Evolutionary conservation across 805 yeast genomes (phyloP), one percentile per base, ranked within the genome.

Genomic region (Barnettozyma wickerhamii): DNA sequence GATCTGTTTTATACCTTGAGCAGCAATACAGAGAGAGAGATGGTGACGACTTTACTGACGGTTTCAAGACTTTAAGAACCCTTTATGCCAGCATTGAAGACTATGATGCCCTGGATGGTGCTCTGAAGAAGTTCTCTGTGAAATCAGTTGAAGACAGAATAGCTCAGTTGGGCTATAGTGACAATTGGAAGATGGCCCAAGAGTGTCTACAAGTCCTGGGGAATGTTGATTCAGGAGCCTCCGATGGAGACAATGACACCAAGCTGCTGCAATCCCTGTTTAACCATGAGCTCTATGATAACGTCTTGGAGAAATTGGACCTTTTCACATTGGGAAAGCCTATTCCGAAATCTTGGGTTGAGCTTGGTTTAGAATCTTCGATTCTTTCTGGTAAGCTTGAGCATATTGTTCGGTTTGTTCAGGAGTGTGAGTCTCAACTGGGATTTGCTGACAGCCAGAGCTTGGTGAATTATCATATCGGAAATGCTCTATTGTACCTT

Each of bases 11-110:
- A 38, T 88, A 87, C 57, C 68, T 86, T 53, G 99, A 93, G 51
- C 86, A 86, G 52, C n/a, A n/a, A n/a, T n/a, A n/a, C n/a, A 78
- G 84, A 45, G 75, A 74, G 45, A 64, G 89, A 28, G 55, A 58
- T 14, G 37, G 63, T 50, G 46, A 50, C 17, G 60, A 49, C 38
- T 34, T 69, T 38, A 59, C 62, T 51, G 62, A 68, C 13, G 34
- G 55, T 46, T 66, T 64, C 52, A 71, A 69, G 18, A 70, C 79
- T 5, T 61, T 93, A n/a, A 88, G 87, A 51, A 72, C 74, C 20
- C 84, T 90, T 67, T 93, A 93, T 59, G 82, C 95, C 7, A 83
- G 78, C 42, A 77, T 93, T 36, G 91, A 88, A 52, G 99, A 95
- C 55, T 72, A 81, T 28, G 99, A 93, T 65, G 81, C 96, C 0